phyloP scores from a whole-genome alignment of 352 stramenopile species.

The Phytophthora citricola region DNA sequence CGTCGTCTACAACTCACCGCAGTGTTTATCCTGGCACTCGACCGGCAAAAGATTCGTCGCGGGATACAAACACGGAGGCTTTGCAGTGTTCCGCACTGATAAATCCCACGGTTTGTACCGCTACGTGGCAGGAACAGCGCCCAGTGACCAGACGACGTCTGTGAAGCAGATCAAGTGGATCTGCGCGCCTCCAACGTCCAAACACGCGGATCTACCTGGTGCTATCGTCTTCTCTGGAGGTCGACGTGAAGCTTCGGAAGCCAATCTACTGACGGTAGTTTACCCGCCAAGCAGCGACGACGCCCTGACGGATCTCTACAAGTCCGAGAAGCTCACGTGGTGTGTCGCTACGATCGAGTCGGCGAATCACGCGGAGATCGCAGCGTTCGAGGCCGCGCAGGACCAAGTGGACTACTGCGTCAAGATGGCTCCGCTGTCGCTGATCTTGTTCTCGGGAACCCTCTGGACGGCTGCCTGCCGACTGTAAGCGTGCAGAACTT shows the following conservation, averaged over 20 bases:
- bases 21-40: conserved; percentile 76
- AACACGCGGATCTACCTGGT: conserved; percentile 53
- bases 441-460: conserved; percentile 73
- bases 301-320: conserved; percentile 55
- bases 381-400: conserved; percentile 48
- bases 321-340: conserved; percentile 70
- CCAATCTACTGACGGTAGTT: conserved; percentile 51
- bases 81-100: conserved; percentile 66
- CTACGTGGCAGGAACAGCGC: not conserved
- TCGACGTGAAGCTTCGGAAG: conserved; percentile 20
- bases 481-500: conserved; percentile 66
- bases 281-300: conserved; percentile 61
- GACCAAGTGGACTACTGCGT: conserved; percentile 64
- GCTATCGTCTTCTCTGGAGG: conserved; percentile 62
- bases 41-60: conserved; percentile 80
- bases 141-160: conserved; percentile 13
- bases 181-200: conserved; percentile 63
- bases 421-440: conserved; percentile 62
- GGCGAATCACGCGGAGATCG: conserved; percentile 59
- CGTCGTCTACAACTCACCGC: conserved; percentile 47
- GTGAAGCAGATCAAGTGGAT: conserved; percentile 71
- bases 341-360: conserved; percentile 45
- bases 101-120: conserved; percentile 61
- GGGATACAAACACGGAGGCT: conserved; percentile 67
- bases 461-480: conserved; percentile 72